phyloP scores from a whole-genome alignment of 768 basidiomycete species.

The Suillus luteus region DNA sequence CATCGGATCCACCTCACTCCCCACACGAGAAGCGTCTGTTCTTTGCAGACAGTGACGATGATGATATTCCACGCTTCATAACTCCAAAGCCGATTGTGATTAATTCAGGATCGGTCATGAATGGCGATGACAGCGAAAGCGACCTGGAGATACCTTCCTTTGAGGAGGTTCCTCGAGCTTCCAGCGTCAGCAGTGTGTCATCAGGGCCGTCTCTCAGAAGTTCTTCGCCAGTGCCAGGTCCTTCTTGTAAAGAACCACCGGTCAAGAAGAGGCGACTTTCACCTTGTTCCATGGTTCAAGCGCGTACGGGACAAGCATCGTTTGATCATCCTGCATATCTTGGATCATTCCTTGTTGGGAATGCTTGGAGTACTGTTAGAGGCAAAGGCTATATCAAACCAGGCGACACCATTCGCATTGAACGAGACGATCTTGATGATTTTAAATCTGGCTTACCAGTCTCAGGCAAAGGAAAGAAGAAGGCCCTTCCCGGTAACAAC shows the following conservation, averaged over 20 bases:
- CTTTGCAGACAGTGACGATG: constrained; percentile 47
- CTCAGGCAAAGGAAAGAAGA: constrained; percentile 39
- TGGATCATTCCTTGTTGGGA: constrained; percentile 67
- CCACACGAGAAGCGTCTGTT: constrained; percentile 39
- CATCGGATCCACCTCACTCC: constrained; percentile 15
- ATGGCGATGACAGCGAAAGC: constrained; percentile 34
- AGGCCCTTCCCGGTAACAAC: constrained; percentile 25
- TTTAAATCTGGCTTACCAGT: constrained; percentile 24
- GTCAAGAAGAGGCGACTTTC: constrained; percentile 57
- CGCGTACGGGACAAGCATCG: not conserved
- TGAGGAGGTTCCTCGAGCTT: constrained; percentile 38
- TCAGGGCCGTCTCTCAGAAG: constrained; percentile 29
- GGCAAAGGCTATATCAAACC: constrained; percentile 69
- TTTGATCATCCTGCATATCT: constrained; percentile 43
- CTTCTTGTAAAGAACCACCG: constrained; percentile 25
- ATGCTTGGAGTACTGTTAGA: constrained; percentile 79
- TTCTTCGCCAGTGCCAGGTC: constrained; percentile 30
- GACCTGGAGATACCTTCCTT: constrained; percentile 38
- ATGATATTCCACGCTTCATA: constrained; percentile 30
- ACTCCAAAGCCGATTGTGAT: constrained; percentile 9
- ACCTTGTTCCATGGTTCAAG: constrained; percentile 17
- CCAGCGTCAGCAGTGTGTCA: constrained; percentile 43
- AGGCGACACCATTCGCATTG: constrained; percentile 60
- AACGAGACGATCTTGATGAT: constrained; percentile 52
- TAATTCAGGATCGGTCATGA: constrained; percentile 40